A percentile compares a stretch with the other conserved stretches of the same genome.
Conservation (phyloP, 169 alveolate genomes). For the Eimeria brunetti region DNA sequence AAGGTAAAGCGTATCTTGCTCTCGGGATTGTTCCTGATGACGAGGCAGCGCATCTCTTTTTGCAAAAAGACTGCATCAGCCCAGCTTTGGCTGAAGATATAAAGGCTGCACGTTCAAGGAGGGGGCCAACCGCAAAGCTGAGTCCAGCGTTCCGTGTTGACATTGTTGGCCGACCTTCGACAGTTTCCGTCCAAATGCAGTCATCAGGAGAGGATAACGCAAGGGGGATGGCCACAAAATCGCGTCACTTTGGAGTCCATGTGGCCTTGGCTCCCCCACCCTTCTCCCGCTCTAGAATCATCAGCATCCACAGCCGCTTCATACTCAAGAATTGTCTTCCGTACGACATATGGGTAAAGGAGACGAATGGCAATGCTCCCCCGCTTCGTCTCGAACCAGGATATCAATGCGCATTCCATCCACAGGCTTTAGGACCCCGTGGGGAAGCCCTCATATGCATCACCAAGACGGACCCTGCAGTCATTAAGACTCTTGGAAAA, state of each 20-base stretch:
- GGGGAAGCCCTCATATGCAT: conserved; percentile 74
- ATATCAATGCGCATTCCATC: conserved; percentile 60
- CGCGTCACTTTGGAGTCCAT: conserved; percentile 47
- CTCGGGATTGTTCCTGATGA: conserved; percentile 69
- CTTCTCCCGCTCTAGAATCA: conserved; percentile 73
- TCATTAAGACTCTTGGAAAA: not conserved
- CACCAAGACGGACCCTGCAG: conserved; percentile 59
- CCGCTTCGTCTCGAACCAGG: conserved; percentile 62
- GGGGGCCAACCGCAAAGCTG: conserved; percentile 3
- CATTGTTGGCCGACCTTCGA: conserved; percentile 73
- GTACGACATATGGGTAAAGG: conserved; percentile 62
- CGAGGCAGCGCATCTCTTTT: conserved; percentile 1
- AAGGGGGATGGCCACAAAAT: not conserved
- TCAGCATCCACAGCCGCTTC: conserved; percentile 76
- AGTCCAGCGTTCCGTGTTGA: conserved; percentile 70
- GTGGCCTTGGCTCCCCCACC: conserved; percentile 81
- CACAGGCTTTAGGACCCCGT: conserved; percentile 60
- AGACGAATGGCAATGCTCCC: conserved; percentile 36
- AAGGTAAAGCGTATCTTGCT: conserved; percentile 38
- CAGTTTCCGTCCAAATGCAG: conserved; percentile 46
- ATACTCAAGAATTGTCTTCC: conserved; percentile 55
- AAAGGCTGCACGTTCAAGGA: conserved; percentile 17
- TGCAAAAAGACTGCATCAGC: not conserved
- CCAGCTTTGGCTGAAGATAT: conserved; percentile 38
- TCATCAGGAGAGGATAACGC: not conserved